Conservation (phyloP, 768 basidiomycete species). For the Collybia sp. region DNA sequence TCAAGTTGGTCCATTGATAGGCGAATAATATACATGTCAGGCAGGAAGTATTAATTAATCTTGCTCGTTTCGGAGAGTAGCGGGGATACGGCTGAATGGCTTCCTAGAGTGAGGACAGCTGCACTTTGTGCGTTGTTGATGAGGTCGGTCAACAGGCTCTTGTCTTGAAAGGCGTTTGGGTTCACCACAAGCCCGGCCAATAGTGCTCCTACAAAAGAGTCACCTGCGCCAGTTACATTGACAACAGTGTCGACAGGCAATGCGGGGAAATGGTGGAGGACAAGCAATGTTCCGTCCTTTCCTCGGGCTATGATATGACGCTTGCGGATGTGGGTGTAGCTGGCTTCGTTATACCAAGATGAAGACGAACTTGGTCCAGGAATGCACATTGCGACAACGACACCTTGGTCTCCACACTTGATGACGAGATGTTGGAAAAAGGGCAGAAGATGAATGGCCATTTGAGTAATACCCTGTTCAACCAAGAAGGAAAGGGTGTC, state of each 20-base stretch:
- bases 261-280: slow-evolving; percentile 74
- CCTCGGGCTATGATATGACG: slow-evolving; percentile 53
- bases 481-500: slow-evolving; percentile 58
- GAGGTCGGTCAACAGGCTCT: slow-evolving; percentile 33
- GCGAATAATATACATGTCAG: not conserved
- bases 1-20: slow-evolving; percentile 50
- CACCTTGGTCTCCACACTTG: slow-evolving; percentile 76
- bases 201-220: slow-evolving; percentile 82
- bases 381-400: slow-evolving; percentile 58
- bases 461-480: slow-evolving; percentile 71
- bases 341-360: slow-evolving; percentile 47
- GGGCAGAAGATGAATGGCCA: slow-evolving; percentile 78
- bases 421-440: slow-evolving; percentile 82
- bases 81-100: slow-evolving; percentile 62
- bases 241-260: slow-evolving; percentile 35
- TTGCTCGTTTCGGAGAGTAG: slow-evolving; percentile 33
- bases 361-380: slow-evolving; percentile 31
- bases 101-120: slow-evolving; percentile 54
- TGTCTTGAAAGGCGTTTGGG: slow-evolving; percentile 41
- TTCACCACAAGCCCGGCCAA: slow-evolving; percentile 57
- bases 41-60: slow-evolving; percentile 3
- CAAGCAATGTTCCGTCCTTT: slow-evolving; percentile 40
- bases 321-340: slow-evolving; percentile 28
- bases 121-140: slow-evolving; percentile 62
- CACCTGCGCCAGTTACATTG: slow-evolving; percentile 91